Percentiles rank a stretch among this genome's conserved stretches.
phyloP scores from a whole-genome alignment of 2,329 filamentous ascomycete species.

The Falciphora oryzae region DNA sequence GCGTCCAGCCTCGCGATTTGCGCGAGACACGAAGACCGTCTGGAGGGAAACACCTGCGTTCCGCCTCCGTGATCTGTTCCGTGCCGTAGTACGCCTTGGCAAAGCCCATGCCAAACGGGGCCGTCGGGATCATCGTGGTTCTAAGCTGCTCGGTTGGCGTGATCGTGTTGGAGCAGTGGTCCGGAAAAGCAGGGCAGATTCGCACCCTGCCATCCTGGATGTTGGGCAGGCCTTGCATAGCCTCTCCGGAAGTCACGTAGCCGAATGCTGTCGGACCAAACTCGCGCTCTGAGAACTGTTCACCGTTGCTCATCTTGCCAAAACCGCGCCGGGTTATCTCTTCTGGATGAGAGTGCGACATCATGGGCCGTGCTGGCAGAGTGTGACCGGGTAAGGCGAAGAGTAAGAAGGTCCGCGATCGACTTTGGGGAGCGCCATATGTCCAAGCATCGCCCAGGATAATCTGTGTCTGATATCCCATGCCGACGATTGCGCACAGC shows the following conservation, averaged over 20 bases:
- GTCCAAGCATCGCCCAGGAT: conserved; percentile 65
- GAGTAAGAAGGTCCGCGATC: conserved; percentile 63
- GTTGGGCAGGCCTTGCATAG: conserved; percentile 52
- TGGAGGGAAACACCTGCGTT: conserved; percentile 35
- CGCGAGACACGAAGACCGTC: conserved; percentile 10
- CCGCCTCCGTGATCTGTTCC: conserved; percentile 31
- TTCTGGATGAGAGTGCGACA: conserved; percentile 58
- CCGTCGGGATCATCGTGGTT: conserved; percentile 52
- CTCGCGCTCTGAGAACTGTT: conserved; percentile 49
- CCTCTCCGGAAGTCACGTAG: conserved; percentile 47
- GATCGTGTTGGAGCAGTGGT: conserved; percentile 53
- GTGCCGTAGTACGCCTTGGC: conserved; percentile 34
- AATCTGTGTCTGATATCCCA: conserved; percentile 71
- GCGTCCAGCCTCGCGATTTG: conserved; percentile 27
- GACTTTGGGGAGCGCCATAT: conserved; percentile 59
- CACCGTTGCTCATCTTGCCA: conserved; percentile 54
- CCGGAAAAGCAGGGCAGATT: conserved; percentile 59
- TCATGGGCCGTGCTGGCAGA: conserved; percentile 48
- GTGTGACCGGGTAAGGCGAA: conserved; percentile 62
- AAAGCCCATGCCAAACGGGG: conserved; percentile 50
- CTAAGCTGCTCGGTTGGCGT: conserved; percentile 35
- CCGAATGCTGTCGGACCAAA: conserved; percentile 52
- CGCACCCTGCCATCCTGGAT: conserved; percentile 57
- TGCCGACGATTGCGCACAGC: conserved; percentile 64
- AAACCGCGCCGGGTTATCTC: conserved; percentile 30